Percentiles rank a stretch among this genome's conserved stretches.
phyloP scores from a whole-genome alignment of 1,139 yeast species.

The Blastobotrys buckinghamii region DNA sequence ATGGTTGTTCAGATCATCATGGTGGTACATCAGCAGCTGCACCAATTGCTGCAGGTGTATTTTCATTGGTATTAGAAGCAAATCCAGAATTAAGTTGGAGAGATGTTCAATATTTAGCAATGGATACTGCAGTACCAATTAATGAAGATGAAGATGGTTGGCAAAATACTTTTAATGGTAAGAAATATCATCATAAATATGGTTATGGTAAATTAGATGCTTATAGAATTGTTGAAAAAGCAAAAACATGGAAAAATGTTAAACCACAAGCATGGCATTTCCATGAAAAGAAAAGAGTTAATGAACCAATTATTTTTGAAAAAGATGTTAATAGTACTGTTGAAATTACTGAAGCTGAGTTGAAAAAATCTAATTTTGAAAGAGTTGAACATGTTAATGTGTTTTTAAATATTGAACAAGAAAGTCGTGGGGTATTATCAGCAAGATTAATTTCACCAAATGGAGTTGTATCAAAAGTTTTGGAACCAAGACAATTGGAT shows the following conservation, averaged over 20 bases:
- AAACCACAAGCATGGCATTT: conserved; percentile 88
- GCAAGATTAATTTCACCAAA: conserved; percentile 66
- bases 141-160: conserved; percentile 63
- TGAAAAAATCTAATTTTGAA: conserved; percentile 56
- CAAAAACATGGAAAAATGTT: conserved; percentile 73
- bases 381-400: conserved; percentile 83
- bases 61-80: conserved; percentile 71
- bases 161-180: conserved; percentile 54
- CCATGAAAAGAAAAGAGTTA: conserved; percentile 39
- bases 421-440: conserved; percentile 63
- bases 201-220: conserved; percentile 96
- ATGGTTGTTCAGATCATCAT: conserved; percentile 66
- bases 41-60: conserved; percentile 94
- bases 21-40: conserved; percentile 99
- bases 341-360: conserved; percentile 44
- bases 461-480: conserved; percentile 70
- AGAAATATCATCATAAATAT: conserved; percentile 71
- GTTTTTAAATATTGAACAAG: conserved; percentile 61
- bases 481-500: conserved; percentile 64
- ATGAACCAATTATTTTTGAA: conserved; percentile 23
- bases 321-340: conserved; percentile 37
- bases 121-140: conserved; percentile 63
- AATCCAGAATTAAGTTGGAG: conserved; percentile 94
- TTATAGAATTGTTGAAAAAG: conserved; percentile 62
- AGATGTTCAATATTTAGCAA: conserved; percentile 81